Base-by-base conservation (phyloP, 345 rosid genomes). In the Gossypium bickii region DNA sequence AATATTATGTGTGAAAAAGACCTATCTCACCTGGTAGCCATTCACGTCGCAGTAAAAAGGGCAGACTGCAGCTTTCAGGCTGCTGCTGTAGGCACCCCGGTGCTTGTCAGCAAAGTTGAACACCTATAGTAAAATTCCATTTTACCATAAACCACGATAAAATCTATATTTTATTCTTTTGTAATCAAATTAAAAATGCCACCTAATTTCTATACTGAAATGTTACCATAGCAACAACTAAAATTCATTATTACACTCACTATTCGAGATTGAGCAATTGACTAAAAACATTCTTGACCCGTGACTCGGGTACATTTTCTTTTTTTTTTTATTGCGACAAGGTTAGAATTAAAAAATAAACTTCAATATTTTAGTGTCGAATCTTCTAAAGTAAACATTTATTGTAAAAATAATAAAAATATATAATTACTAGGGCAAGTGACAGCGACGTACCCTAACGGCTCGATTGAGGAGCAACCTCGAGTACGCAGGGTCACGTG, bases 1-100 rank as follows among this genome's bases (percentile, higher is more conserved):
- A 3, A 22, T 34, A 68, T 62, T 45, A 0, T 7, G 18, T 25
- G 57, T 25, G 2, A n/a, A 27, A 44, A 3, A 34, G 38, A 10
- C 29, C 16, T 16, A 8, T 51, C 80, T 84, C 61, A 94, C 98
- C 84, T 94, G 94, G 81, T 89, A 93, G 68, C 98, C 99, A 77
- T 91, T 91, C 76, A 89, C 91, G 70, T 91, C 94, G 82, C 98
- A 95, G 88, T 95, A 95, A 83, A 92, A 95, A 51, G 99, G 99
- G 77, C 99, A 95, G 66, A 89, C 98, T 72, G 82, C 98, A 70
- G 84, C 81, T 71, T 81, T 74, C 60, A 95, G 91, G 80, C 89
- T 84, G 85, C 56, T 49, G 77, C 93, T 88, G 69, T 95, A 95
- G 70, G 99, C 93, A 59, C 98, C 99, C 67, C 98, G 87, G 82